Conservation (phyloP, 495 filamentous ascomycete species). For the Xylaria longipes region DNA sequence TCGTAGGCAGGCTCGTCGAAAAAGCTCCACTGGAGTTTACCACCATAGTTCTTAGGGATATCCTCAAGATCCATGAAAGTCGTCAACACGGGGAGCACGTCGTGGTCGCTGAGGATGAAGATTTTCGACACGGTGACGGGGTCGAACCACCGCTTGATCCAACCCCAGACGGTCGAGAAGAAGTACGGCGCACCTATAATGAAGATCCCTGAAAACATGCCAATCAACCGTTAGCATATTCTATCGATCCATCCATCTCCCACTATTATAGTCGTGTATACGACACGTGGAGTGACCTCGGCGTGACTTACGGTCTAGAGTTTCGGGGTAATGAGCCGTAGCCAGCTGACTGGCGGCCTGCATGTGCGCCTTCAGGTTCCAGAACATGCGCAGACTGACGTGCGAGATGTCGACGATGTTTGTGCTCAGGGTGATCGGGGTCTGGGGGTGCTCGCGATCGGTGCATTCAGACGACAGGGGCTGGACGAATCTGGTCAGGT, state of each 20-base stretch:
- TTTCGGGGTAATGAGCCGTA: slow-evolving; percentile 94
- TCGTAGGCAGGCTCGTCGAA: slow-evolving; percentile 70
- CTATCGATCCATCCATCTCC: neutral
- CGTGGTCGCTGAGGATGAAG: slow-evolving; percentile 75
- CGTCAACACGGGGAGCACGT: slow-evolving; percentile 75
- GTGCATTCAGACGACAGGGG: slow-evolving; percentile 75
- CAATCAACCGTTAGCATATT: slow-evolving; percentile 26
- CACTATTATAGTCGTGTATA: neutral
- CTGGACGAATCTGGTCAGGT: slow-evolving; percentile 84
- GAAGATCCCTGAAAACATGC: slow-evolving; percentile 42
- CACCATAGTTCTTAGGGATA: slow-evolving; percentile 85
- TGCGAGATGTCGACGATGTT: slow-evolving; percentile 89
- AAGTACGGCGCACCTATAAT: slow-evolving; percentile 89
- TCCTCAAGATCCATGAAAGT: slow-evolving; percentile 80
- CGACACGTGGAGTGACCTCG: neutral
- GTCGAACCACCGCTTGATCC: slow-evolving; percentile 97
- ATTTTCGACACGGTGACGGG: slow-evolving; percentile 93
- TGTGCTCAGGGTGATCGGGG: slow-evolving; percentile 82
- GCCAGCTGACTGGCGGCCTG: slow-evolving; percentile 84
- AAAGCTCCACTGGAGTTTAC: slow-evolving; percentile 79
- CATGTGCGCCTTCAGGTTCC: slow-evolving; percentile 91
- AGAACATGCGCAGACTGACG: slow-evolving; percentile 88
- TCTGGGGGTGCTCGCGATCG: slow-evolving; percentile 71
- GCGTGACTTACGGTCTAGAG: slow-evolving; percentile 69
- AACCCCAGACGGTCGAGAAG: slow-evolving; percentile 93